Percentiles rank a stretch among this genome's conserved stretches.
These are phyloP conservation scores for Backusella psychrophila DNA, from an alignment of 192 early-diverging fungal species.

Conservation along the genomic window DNA sequence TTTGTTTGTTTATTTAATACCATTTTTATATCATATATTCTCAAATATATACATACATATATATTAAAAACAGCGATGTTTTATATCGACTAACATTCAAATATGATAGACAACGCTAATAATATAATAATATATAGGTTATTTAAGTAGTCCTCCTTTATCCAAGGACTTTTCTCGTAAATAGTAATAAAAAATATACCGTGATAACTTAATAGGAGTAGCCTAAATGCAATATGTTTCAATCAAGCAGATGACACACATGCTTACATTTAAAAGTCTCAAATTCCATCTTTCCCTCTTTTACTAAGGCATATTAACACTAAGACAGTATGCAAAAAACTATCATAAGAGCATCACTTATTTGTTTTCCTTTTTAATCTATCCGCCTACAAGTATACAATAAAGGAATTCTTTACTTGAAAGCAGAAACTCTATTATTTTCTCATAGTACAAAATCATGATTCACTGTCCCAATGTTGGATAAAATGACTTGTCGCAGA, in stretches of 20 bases:
- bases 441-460: too few relatives aligned
- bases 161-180: background rate
- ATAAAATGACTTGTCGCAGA: too few relatives aligned
- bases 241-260: slow-evolving; percentile 1
- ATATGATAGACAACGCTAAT: too few relatives aligned
- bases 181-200: background rate
- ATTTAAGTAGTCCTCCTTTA: background rate
- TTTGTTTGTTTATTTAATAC: background rate
- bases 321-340: background rate
- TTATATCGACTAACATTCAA: background rate
- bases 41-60: background rate
- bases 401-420: too few relatives aligned
- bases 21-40: background rate
- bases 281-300: background rate
- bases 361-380: background rate
- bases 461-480: too few relatives aligned
- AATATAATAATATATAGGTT: background rate
- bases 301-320: background rate
- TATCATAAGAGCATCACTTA: background rate
- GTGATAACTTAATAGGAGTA: background rate
- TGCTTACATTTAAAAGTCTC: background rate
- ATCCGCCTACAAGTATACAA: too few relatives aligned
- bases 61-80: background rate
- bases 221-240: background rate
- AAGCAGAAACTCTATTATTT: too few relatives aligned